Percentiles rank a stretch among this genome's conserved stretches.
These are phyloP conservation scores for Nicotiana benthamiana DNA, from an alignment of 257 asterid genomes.

Conservation along the genomic window DNA sequence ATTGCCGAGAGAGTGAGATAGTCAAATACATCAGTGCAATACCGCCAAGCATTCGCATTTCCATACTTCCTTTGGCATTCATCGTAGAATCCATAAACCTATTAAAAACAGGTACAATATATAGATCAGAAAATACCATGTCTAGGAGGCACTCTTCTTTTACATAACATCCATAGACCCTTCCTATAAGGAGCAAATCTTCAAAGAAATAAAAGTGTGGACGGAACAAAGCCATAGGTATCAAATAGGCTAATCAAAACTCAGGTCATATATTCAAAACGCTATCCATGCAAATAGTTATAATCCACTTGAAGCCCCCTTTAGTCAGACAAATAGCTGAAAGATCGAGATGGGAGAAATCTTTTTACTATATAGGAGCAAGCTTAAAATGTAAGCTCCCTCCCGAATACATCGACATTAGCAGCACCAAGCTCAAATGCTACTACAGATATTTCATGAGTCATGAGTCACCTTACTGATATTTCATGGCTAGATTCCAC, in stretches of 20 bases:
- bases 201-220: background rate
- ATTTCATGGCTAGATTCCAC: background rate
- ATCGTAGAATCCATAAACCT: conserved; percentile 99
- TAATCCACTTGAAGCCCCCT: background rate
- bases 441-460: background rate
- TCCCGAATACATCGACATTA: background rate
- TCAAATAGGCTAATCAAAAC: background rate
- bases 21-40: conserved; percentile 98
- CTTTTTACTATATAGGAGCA: background rate
- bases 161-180: background rate
- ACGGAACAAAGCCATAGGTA: background rate
- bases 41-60: conserved; percentile 98
- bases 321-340: background rate
- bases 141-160: background rate
- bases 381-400: background rate
- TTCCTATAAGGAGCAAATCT: background rate
- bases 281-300: background rate
- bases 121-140: background rate
- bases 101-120: conserved; percentile 10
- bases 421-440: conserved; percentile 1
- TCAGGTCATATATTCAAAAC: background rate
- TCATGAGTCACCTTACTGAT: background rate
- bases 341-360: background rate
- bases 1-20: conserved; percentile 90
- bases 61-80: conserved; percentile 98